These are phyloP conservation scores for Aureobasidium zeae DNA, from an alignment of 2,329 filamentous ascomycete genomes.

Conservation along the genomic window DNA sequence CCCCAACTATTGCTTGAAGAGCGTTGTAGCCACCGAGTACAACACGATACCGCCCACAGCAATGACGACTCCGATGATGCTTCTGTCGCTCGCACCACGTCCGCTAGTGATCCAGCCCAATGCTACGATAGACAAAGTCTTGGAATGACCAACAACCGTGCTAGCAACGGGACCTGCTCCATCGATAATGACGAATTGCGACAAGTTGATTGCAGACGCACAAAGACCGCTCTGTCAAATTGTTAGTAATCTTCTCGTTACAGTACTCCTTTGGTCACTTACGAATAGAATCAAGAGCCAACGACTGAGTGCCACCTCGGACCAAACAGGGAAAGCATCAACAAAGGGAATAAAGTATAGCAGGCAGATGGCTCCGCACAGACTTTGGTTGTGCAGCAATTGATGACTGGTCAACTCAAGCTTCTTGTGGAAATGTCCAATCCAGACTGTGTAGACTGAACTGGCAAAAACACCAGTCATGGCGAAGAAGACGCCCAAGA, in stretches of 20 bases:
- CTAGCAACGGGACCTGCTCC: slow-evolving; percentile 27
- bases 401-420: slow-evolving; percentile 60
- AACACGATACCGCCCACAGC: slow-evolving; percentile 27
- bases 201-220: slow-evolving; percentile 53
- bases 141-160: slow-evolving; percentile 29
- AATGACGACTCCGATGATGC: slow-evolving; percentile 24
- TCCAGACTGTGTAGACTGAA: slow-evolving; percentile 60
- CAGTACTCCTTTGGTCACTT: slow-evolving; percentile 25
- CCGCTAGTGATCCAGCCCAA: slow-evolving; percentile 25
- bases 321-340: slow-evolving; percentile 52
- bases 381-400: slow-evolving; percentile 58
- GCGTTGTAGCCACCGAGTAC: slow-evolving; percentile 17
- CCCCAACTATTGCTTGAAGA: slow-evolving; percentile 1
- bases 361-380: slow-evolving; percentile 52
- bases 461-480: slow-evolving; percentile 56
- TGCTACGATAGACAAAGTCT: slow-evolving; percentile 27
- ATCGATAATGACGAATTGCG: slow-evolving; percentile 28
- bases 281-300: slow-evolving; percentile 48
- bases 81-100: slow-evolving; percentile 22
- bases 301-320: slow-evolving; percentile 34
- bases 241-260: no score
- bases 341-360: slow-evolving; percentile 58
- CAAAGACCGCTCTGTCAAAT: slow-evolving; percentile 52
- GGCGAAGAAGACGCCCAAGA: slow-evolving; percentile 54
- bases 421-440: slow-evolving; percentile 55